Base-by-base conservation (phyloP, 306 rosid species). In the Cicer bijugum region DNA sequence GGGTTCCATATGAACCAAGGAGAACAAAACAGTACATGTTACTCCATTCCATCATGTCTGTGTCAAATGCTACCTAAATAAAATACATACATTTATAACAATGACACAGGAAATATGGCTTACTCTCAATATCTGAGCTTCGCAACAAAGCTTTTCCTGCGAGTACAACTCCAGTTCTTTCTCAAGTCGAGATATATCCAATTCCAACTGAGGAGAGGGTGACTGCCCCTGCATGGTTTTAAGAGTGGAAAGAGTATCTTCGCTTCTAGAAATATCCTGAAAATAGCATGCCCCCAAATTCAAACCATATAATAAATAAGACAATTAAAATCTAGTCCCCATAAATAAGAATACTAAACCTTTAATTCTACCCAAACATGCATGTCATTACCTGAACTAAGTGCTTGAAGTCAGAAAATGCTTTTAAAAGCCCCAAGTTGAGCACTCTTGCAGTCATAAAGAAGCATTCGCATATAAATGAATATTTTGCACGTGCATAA, bases 381-480 rank as follows among this genome's bases (percentile, higher is more conserved):
- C 51, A 65, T 35, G 59, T 60, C 37, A 53, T 81, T 89, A 95
- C 99, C 99, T 95, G 99, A 74, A 82, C 96, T 76, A 95, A 85
- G 88, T 95, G 97, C 82, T 90, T 92, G 88, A 87, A 95, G 88
- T 95, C 97, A 33, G 97, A 91, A 78, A 95, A 87, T 78, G 97
- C 97, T 82, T 92, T 95, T 71, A 95, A 86, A 80, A 95, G 88
- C 62, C 99, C 99, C 80, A 95, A 77, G 80, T 95, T 86, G 80
- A 95, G 97, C 83, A 91, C 97, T 86, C 99, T 88, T 45, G 93
- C 93, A 52, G 97, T 95, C 97, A 95, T 95, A 86, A 90, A 95
- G 93, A 95, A 95, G 85, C 99, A 95, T 87, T 95, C 99, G 7
- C 97, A 91, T 80, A 92, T 95, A 85, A 95, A 95, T 65, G 95